These are phyloP conservation scores for Globisporangium rhizosaccharum DNA, from an alignment of 352 stramenopile species.

Conservation along the genomic window DNA sequence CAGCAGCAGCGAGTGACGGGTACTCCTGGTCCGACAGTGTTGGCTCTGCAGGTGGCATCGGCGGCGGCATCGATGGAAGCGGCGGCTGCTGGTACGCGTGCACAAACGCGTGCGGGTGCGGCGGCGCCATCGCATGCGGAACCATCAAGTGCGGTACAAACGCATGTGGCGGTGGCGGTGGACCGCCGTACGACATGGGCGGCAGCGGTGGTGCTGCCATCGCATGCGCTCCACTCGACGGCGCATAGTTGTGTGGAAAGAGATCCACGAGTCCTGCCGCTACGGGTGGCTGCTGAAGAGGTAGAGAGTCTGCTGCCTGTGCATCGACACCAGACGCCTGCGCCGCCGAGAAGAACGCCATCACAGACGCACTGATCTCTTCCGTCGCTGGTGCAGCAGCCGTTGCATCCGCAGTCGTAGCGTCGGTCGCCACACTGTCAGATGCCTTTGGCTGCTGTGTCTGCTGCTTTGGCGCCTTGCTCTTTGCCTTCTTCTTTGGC, in stretches of 20 bases:
- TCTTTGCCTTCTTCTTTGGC: conserved; percentile 1
- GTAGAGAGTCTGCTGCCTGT: background rate
- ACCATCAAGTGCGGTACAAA: conserved; percentile 9
- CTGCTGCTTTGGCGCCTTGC: conserved; percentile 1
- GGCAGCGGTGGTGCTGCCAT: conserved; percentile 2
- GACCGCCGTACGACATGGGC: conserved; percentile 2
- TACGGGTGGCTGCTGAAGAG: background rate
- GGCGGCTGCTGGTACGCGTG: conserved; percentile 14
- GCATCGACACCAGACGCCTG: conserved; percentile 5
- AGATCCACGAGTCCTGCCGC: conserved; percentile 21
- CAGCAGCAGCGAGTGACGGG: conserved; percentile 18
- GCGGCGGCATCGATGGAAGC: background rate
- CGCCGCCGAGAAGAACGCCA: conserved; percentile 18
- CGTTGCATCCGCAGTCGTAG: background rate
- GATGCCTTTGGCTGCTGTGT: background rate
- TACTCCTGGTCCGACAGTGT: conserved; percentile 18
- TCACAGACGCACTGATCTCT: conserved; percentile 12
- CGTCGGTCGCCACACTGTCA: background rate
- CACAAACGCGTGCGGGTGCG: conserved; percentile 19
- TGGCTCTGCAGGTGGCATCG: background rate
- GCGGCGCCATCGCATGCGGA: conserved; percentile 11
- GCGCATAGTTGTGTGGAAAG: conserved; percentile 52
- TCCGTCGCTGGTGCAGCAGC: too few relatives aligned
- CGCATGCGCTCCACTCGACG: background rate
- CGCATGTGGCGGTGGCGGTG: background rate